Evolutionary conservation across 441 rosid species (phyloP), one percentile per base, ranked within the genome.

Genomic region (Metrosideros polymorpha): DNA sequence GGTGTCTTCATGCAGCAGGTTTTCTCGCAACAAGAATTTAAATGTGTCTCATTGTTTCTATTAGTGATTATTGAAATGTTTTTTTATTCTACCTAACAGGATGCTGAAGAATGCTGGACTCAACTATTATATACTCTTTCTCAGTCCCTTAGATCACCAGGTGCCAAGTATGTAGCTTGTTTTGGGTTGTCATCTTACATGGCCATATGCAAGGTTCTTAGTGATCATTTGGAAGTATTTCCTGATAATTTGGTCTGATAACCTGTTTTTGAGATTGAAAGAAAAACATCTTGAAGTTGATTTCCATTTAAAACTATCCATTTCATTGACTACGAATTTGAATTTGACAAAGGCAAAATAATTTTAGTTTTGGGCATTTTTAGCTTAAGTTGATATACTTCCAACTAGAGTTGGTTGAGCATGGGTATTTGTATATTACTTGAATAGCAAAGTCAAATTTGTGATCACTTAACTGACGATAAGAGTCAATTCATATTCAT

Each of bases 1-100:
- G 98, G 98, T 89, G 91, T 90, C 90, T 94, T 94, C 95, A 98
- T 98, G 99, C 99, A 98, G 89, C 99, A 95, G 99, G 99, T 96
- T 88, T 88, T 89, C 86, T 47, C 30, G 57, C 85, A 83, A 32
- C 83, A 54, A 53, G 29, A 56, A 39, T 66, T 29, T 61, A 30
- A 49, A 6, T 8, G 22, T 18, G 82, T 86, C 61, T 89, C 42
- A 9, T 83, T 83, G 83, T 82, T 63, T 71, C 43, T 86, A 35
- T 84, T 86, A 75, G 47, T 35, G 42, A 83, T 90, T 82, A 87
- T 88, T 85, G 61, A 25, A 13, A n/a, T 89, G 9, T 85, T 47
- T 83, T 82, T 77, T 82, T 87, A 84, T 87, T 75, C 27, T 86
- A 12, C 85, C 13, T 85, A 59, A 88, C 93, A 97, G 98, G 99